A percentile compares a stretch with the other conserved stretches of the same genome.
These are phyloP conservation scores for Alternaria triticina DNA, from an alignment of 2,329 filamentous ascomycete genomes.

Conservation along the genomic window DNA sequence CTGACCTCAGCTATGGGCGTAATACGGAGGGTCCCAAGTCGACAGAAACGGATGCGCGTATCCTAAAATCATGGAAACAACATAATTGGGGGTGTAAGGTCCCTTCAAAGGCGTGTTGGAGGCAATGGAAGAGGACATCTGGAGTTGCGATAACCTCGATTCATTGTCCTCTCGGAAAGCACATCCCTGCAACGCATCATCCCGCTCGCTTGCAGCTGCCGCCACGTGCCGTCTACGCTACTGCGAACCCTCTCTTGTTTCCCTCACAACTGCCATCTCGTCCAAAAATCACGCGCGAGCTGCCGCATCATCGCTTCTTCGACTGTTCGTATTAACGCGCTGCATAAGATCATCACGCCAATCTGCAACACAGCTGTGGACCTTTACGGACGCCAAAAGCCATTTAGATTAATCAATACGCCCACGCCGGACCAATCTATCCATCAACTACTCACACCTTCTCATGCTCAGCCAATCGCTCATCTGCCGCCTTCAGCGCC, in stretches of 20 bases:
- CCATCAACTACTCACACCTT: constrained; percentile 1
- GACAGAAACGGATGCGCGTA: background rate
- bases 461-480: constrained; percentile 27
- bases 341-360: background rate
- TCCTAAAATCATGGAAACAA: background rate
- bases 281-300: background rate
- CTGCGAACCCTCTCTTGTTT: background rate
- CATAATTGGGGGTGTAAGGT: background rate
- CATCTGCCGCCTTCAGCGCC: constrained; percentile 47
- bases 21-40: background rate
- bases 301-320: background rate
- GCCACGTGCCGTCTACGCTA: background rate
- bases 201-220: constrained; percentile 11
- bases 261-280: background rate
- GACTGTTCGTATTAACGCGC: background rate
- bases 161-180: background rate
- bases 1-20: background rate
- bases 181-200: constrained; percentile 13
- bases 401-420: background rate
- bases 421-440: background rate
- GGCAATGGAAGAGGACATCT: constrained; percentile 15
- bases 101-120: background rate
- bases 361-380: background rate
- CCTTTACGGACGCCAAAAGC: background rate
- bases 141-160: constrained; percentile 4